Percentiles rank a stretch among this genome's conserved stretches.
These are phyloP conservation scores for Colletotrichum camelliae DNA, from an alignment of 2,329 filamentous ascomycete species.

Conservation along the genomic window DNA sequence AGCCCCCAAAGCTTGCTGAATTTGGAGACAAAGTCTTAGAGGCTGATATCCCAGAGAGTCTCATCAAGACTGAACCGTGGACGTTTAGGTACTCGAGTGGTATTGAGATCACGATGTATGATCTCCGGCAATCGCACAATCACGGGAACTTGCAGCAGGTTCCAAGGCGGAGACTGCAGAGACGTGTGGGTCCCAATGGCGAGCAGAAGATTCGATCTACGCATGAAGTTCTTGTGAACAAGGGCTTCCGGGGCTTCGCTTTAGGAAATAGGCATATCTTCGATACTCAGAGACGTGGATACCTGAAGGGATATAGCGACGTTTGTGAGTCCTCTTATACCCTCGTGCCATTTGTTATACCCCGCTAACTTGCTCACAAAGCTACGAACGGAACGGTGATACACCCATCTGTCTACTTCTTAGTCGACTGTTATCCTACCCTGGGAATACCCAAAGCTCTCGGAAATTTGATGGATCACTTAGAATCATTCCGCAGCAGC, in stretches of 20 bases:
- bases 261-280: neutral
- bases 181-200: neutral
- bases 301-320: neutral
- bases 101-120: neutral
- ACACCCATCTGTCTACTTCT: constrained; percentile 15
- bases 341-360: neutral
- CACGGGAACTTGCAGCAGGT: constrained; percentile 6
- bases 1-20: neutral
- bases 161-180: neutral
- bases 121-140: neutral
- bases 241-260: neutral
- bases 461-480: neutral
- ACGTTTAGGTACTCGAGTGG: constrained; percentile 1
- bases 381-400: constrained; percentile 5
- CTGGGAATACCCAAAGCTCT: neutral
- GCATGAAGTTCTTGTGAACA: neutral
- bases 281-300: neutral
- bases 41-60: neutral
- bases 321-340: neutral
- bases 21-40: neutral
- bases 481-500: neutral
- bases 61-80: neutral
- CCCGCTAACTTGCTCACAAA: neutral
- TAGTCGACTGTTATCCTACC: constrained; percentile 5
- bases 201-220: neutral